Conservation (phyloP, 2,329 filamentous ascomycete species). For the Penicillium fuscoglaucum region DNA sequence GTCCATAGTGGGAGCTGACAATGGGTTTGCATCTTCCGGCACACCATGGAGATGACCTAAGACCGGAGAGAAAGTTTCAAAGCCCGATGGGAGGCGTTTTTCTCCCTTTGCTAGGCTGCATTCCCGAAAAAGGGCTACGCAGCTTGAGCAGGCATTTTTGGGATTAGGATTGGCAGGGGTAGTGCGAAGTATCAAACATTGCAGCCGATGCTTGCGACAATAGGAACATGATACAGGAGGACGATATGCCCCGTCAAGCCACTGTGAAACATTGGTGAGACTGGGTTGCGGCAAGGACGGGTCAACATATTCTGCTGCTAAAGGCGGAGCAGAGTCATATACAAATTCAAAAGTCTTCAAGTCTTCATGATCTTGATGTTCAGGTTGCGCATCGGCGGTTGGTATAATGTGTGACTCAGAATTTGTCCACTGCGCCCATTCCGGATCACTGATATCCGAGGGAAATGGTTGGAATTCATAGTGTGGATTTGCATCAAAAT, state of each 20-base stretch:
- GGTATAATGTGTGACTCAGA: conserved; percentile 2
- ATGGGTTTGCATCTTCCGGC: conserved; percentile 38
- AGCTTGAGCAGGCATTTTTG: conserved; percentile 51
- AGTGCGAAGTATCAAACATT: conserved; percentile 53
- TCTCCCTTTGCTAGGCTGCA: conserved; percentile 50
- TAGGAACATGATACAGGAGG: conserved; percentile 48
- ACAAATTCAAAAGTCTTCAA: neutral
- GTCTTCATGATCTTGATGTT: neutral
- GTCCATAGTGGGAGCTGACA: neutral
- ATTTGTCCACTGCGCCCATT: conserved; percentile 14
- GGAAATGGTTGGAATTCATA: conserved; percentile 18
- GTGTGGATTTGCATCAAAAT: neutral
- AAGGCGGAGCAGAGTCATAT: neutral
- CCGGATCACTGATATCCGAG: conserved; percentile 7
- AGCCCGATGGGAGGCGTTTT: conserved; percentile 49
- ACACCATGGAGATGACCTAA: conserved; percentile 53
- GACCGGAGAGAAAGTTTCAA: conserved; percentile 51
- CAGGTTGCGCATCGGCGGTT: neutral
- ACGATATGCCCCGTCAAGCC: conserved; percentile 45
- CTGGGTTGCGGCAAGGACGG: neutral
- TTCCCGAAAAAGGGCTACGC: conserved; percentile 52
- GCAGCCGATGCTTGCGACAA: conserved; percentile 48
- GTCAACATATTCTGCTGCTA: neutral
- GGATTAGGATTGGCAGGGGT: conserved; percentile 53
- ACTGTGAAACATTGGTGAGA: conserved; percentile 32